A percentile compares a stretch with the other conserved stretches of the same genome.
Conservation (phyloP, 2,329 filamentous ascomycete species). For the Sphaerulina populicola region DNA sequence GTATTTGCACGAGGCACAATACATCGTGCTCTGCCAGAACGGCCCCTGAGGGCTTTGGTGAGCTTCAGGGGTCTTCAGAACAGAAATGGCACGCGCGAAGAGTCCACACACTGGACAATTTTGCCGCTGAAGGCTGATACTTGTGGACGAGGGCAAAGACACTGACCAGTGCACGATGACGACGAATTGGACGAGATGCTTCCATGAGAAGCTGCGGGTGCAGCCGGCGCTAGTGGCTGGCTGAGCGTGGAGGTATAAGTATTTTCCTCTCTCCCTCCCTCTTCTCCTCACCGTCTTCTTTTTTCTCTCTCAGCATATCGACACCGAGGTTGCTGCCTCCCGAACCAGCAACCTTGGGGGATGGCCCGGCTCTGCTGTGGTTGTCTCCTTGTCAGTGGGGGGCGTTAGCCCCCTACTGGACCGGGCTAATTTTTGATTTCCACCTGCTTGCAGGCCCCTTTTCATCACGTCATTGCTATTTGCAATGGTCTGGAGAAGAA, state of each 20-base stretch:
- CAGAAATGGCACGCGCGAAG: too few species aligned
- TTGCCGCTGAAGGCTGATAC: too few species aligned
- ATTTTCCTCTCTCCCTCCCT: not conserved
- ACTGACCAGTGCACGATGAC: not conserved
- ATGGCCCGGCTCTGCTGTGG: not conserved
- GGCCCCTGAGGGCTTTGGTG: too few species aligned
- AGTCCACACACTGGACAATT: too few species aligned
- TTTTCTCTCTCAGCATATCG: not conserved
- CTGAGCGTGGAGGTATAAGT: not conserved
- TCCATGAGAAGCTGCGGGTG: too few species aligned
- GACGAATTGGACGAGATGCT: not conserved
- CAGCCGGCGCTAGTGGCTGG: not conserved
- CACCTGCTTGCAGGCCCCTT: slow-evolving; percentile 6
- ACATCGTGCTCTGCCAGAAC: too few species aligned
- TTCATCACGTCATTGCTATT: slow-evolving; percentile 9
- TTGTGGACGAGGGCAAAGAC: too few species aligned
- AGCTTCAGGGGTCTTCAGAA: too few species aligned
- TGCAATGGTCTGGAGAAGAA: slow-evolving; percentile 9
- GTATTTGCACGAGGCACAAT: too few species aligned
- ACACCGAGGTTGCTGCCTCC: not conserved
- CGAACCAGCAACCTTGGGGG: not conserved
- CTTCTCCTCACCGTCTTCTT: not conserved
- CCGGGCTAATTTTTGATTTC: slow-evolving; percentile 8
- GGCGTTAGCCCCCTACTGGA: not conserved
- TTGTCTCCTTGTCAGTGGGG: not conserved